Evolutionary conservation across 106 monocot genomes (phyloP).

Genomic region (Dendrobium huoshanense): DNA sequence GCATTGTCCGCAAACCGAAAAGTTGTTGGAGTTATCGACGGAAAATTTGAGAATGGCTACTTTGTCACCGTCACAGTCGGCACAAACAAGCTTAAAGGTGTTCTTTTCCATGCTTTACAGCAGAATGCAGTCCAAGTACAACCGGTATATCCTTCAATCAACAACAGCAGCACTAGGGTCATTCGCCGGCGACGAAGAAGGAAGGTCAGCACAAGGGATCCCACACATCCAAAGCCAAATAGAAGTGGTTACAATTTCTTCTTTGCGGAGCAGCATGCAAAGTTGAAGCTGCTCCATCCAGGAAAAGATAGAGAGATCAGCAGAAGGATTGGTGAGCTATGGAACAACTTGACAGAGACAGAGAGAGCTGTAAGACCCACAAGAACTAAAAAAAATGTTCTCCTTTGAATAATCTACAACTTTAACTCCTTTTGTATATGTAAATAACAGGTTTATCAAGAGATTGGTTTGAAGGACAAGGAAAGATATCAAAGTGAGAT

Average conservation of each 20-base stretch:
- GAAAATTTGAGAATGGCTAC: slow-evolving; percentile 92
- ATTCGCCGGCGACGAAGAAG: slow-evolving; percentile 42
- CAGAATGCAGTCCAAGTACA: slow-evolving; percentile 11
- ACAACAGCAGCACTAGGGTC: slow-evolving; percentile 2
- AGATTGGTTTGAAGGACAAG: slow-evolving; percentile 79
- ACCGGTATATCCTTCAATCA: background rate
- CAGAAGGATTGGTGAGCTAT: slow-evolving; percentile 80
- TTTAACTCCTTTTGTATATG: background rate
- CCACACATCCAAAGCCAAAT: slow-evolving; percentile 85
- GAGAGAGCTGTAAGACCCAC: slow-evolving; percentile 75
- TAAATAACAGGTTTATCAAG: slow-evolving; percentile 75
- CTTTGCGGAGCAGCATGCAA: slow-evolving; percentile 86
- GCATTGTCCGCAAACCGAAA: slow-evolving; percentile 14
- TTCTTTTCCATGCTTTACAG: slow-evolving; percentile 53
- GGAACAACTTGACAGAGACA: slow-evolving; percentile 65
- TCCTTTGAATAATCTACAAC: background rate
- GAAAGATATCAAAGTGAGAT: slow-evolving; percentile 81
- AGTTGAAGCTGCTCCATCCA: slow-evolving; percentile 65
- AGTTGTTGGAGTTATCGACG: slow-evolving; percentile 73
- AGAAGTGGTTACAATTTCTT: slow-evolving; percentile 99
- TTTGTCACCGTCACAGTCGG: slow-evolving; percentile 61
- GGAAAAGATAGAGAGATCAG: slow-evolving; percentile 86
- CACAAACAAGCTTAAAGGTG: slow-evolving; percentile 45
- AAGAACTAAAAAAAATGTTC: background rate
- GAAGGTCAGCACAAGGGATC: slow-evolving; percentile 69